A percentile compares a stretch with the other conserved stretches of the same genome.
These are phyloP conservation scores for Metschnikowia cubensis DNA, from an alignment of 805 yeast species.

Conservation along the genomic window DNA sequence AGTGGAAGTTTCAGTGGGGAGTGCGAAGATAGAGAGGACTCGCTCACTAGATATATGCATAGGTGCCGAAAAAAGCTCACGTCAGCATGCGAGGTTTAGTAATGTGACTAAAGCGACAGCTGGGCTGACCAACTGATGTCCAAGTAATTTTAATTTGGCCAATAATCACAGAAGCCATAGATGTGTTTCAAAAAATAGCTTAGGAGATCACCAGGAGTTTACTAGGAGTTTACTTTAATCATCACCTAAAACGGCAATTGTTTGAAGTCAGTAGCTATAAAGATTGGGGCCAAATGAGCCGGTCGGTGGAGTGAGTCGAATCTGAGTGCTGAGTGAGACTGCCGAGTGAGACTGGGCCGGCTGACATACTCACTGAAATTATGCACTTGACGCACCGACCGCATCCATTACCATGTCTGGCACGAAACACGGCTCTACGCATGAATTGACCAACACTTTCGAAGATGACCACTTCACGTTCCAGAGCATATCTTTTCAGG, in stretches of 20 bases:
- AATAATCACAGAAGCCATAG: too few relatives aligned
- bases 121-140: too few relatives aligned
- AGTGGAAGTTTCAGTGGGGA: not conserved
- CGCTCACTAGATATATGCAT: not conserved
- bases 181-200: too few relatives aligned
- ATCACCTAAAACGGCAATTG: too few relatives aligned
- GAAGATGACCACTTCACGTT: constrained; percentile 13
- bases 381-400: not conserved
- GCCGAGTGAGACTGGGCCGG: too few relatives aligned
- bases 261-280: not conserved
- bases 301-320: too few relatives aligned
- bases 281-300: too few relatives aligned
- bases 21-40: not conserved
- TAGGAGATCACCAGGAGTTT: too few relatives aligned
- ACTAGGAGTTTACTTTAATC: too few relatives aligned
- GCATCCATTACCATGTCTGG: not conserved
- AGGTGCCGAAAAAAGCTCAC: constrained; percentile 2
- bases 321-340: too few relatives aligned
- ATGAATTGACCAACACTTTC: constrained; percentile 4
- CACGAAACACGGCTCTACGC: not conserved
- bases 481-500: constrained; percentile 31
- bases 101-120: not conserved
- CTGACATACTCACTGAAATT: not conserved
- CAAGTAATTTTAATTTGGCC: too few relatives aligned
- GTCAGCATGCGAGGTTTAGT: constrained; percentile 1